Evolutionary conservation across 441 rosid genomes (phyloP).

Genomic region (Populus trichocarpa): DNA sequence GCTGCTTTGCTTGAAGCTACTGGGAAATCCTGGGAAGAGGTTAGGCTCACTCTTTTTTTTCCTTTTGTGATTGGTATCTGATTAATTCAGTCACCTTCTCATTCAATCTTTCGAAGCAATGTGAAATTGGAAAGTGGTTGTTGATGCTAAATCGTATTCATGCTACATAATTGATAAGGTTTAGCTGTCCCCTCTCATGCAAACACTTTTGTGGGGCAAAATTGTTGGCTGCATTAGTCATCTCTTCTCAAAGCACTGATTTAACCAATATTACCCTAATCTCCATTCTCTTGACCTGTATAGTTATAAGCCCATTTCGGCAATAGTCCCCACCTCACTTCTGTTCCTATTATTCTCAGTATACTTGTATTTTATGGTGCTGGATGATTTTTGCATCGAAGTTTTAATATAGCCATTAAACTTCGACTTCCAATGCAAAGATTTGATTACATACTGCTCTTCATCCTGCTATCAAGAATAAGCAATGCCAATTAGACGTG

Average conservation of each 20-base stretch:
- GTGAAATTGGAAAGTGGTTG: background rate
- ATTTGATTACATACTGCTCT: background rate
- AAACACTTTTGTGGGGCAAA: background rate
- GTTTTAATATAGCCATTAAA: background rate
- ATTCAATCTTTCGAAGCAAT: background rate
- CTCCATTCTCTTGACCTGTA: background rate
- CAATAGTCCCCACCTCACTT: background rate
- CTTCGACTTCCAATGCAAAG: background rate
- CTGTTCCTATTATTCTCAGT: background rate
- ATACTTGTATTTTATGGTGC: background rate
- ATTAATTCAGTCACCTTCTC: background rate
- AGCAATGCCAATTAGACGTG: background rate
- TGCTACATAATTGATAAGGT: background rate
- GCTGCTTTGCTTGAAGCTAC: slow-evolving; percentile 94
- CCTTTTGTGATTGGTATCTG: background rate
- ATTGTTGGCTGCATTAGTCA: background rate
- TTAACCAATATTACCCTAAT: background rate
- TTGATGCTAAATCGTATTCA: background rate
- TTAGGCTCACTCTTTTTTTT: slow-evolving; percentile 20
- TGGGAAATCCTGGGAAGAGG: slow-evolving; percentile 95
- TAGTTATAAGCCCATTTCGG: background rate
- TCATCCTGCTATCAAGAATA: slow-evolving; percentile 1
- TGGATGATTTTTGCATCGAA: background rate
- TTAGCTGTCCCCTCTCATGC: background rate
- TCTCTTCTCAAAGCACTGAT: background rate